Percentiles rank a stretch among this genome's conserved stretches.
These are phyloP conservation scores for Babesia gibsoni DNA, from an alignment of 169 alveolate species.

Conservation along the genomic window DNA sequence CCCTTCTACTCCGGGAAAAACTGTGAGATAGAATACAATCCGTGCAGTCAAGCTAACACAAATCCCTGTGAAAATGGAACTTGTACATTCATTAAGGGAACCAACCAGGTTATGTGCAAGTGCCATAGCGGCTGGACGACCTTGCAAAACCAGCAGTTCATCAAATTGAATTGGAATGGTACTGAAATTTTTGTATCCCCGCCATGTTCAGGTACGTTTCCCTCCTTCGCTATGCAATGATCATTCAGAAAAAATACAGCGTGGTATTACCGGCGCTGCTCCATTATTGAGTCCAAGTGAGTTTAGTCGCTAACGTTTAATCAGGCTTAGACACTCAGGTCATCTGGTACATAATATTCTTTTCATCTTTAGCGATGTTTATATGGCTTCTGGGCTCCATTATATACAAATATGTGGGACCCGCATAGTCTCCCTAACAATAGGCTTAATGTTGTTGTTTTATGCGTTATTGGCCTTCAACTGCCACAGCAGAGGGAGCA, in stretches of 20 bases:
- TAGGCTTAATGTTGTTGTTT: too few relatives aligned
- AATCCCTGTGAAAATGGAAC: slow-evolving; percentile 75
- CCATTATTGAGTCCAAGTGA: slow-evolving; percentile 56
- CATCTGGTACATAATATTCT: slow-evolving; percentile 40
- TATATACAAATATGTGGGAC: slow-evolving; percentile 11
- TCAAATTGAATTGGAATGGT: slow-evolving; percentile 70
- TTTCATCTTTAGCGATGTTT: slow-evolving; percentile 13
- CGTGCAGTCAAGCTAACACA: slow-evolving; percentile 67
- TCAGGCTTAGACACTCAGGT: slow-evolving; percentile 30
- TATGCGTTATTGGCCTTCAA: too few relatives aligned
- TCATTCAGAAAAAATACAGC: slow-evolving; percentile 24
- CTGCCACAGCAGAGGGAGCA: too few relatives aligned
- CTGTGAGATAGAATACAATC: slow-evolving; percentile 77
- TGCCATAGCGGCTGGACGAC: slow-evolving; percentile 77
- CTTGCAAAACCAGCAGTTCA: slow-evolving; percentile 50
- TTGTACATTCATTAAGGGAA: slow-evolving; percentile 68
- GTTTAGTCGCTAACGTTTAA: not conserved
- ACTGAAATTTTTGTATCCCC: slow-evolving; percentile 68
- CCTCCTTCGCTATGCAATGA: not conserved
- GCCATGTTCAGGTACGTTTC: slow-evolving; percentile 61
- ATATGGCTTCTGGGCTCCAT: slow-evolving; percentile 41
- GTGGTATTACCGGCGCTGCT: slow-evolving; percentile 63
- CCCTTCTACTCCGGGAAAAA: slow-evolving; percentile 71
- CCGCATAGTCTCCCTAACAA: too few relatives aligned
- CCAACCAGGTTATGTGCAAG: slow-evolving; percentile 70